Evolutionary conservation across 2,329 filamentous ascomycete genomes (phyloP).

Genomic region (Epichloe amarillans): DNA sequence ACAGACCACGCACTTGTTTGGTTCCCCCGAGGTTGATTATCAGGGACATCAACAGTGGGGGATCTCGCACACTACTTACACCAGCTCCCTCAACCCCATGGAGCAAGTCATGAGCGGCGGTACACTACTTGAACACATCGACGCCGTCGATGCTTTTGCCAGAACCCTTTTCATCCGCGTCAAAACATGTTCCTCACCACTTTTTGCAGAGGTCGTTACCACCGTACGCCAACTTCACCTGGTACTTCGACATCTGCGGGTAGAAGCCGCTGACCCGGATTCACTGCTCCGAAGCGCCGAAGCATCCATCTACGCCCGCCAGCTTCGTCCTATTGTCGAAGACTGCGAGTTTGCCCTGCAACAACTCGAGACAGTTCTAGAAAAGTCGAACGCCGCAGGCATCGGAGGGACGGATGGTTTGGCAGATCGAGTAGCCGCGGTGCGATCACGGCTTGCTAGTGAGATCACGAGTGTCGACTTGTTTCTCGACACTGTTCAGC

Average conservation of each 20-base stretch:
- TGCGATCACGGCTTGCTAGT: slow-evolving; percentile 32
- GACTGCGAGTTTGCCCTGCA: slow-evolving; percentile 42
- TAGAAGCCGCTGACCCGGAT: slow-evolving; percentile 42
- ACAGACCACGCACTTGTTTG: neutral
- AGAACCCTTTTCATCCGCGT: slow-evolving; percentile 41
- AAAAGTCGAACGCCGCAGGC: slow-evolving; percentile 26
- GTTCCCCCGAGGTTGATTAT: neutral
- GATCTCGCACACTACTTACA: neutral
- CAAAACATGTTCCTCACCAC: slow-evolving; percentile 28
- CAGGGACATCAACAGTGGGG: neutral
- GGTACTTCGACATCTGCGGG: slow-evolving; percentile 42
- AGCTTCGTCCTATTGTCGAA: slow-evolving; percentile 38
- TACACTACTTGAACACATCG: slow-evolving; percentile 32
- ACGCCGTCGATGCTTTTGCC: slow-evolving; percentile 41
- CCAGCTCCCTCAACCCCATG: neutral
- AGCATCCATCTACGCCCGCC: slow-evolving; percentile 30
- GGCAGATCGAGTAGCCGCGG: slow-evolving; percentile 26
- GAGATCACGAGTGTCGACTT: slow-evolving; percentile 40
- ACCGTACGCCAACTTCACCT: slow-evolving; percentile 41
- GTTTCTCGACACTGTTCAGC: slow-evolving; percentile 44
- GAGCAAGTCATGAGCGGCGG: slow-evolving; percentile 18
- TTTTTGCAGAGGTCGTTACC: slow-evolving; percentile 35
- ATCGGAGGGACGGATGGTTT: slow-evolving; percentile 19
- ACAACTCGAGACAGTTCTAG: slow-evolving; percentile 39
- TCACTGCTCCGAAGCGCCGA: slow-evolving; percentile 37